Conservation (phyloP, 768 basidiomycete genomes). For the Pilatotrama ljubarskyi region DNA sequence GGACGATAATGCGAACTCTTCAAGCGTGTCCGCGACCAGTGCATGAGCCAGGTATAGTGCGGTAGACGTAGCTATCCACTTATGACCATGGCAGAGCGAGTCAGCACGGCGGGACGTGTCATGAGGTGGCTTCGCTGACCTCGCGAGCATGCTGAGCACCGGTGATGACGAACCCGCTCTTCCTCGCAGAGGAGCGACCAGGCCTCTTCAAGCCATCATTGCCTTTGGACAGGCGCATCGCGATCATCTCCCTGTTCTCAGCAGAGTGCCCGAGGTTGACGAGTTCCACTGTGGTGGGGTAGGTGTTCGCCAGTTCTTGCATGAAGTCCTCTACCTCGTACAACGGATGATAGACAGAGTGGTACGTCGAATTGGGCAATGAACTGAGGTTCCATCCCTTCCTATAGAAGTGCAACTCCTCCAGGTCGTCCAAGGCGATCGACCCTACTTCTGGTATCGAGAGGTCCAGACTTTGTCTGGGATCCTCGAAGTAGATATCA, state of each 20-base stretch:
- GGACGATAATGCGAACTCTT: conserved; percentile 44
- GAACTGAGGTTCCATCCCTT: conserved; percentile 27
- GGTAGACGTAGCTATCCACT: conserved; percentile 84
- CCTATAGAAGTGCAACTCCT: neutral
- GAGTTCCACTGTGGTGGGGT: conserved; percentile 50
- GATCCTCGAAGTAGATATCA: conserved; percentile 48
- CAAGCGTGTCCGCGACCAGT: conserved; percentile 51
- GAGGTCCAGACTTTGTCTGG: conserved; percentile 18
- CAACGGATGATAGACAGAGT: conserved; percentile 55
- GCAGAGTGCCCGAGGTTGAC: conserved; percentile 54
- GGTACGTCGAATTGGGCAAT: conserved; percentile 37
- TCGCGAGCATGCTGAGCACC: conserved; percentile 79
- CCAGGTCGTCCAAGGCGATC: conserved; percentile 18
- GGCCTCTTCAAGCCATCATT: conserved; percentile 11
- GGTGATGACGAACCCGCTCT: conserved; percentile 59
- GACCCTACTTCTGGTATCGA: conserved; percentile 20
- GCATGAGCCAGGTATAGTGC: conserved; percentile 74
- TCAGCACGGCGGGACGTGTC: neutral
- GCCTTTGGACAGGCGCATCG: conserved; percentile 47
- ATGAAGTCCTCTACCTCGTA: conserved; percentile 56
- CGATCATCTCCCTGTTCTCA: conserved; percentile 60
- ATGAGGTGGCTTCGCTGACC: conserved; percentile 40
- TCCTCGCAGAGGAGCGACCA: conserved; percentile 15
- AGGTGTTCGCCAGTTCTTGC: conserved; percentile 42
- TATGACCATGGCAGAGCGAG: neutral